Evolutionary conservation across 2,329 filamentous ascomycete species (phyloP).

Genomic region (Aspergillus aculeatus): DNA sequence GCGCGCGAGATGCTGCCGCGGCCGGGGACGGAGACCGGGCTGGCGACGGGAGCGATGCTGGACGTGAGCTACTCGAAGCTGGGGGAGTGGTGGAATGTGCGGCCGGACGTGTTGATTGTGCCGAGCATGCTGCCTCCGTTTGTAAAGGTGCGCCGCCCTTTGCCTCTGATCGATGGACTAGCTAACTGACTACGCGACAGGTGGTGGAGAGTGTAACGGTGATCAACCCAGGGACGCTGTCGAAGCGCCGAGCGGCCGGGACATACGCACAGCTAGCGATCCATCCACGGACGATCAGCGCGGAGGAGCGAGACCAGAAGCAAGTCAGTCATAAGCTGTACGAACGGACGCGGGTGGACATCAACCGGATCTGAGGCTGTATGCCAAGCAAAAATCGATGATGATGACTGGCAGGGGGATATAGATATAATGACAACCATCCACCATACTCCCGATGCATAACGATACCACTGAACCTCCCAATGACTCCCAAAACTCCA

Average conservation of each 20-base stretch:
- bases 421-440: too few relatives aligned
- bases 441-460: too few relatives aligned
- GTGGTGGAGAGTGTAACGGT: slow-evolving; percentile 86
- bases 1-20: slow-evolving; percentile 66
- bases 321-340: slow-evolving; percentile 74
- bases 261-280: slow-evolving; percentile 81
- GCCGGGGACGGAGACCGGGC: slow-evolving; percentile 58
- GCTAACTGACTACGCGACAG: slow-evolving; percentile 45
- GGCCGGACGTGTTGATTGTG: slow-evolving; percentile 79
- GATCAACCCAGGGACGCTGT: slow-evolving; percentile 85
- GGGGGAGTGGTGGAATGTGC: slow-evolving; percentile 83
- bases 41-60: slow-evolving; percentile 71
- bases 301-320: slow-evolving; percentile 57
- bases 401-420: too few relatives aligned
- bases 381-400: too few relatives aligned
- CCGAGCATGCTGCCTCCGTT: slow-evolving; percentile 83
- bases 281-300: slow-evolving; percentile 60
- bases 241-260: slow-evolving; percentile 78
- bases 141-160: slow-evolving; percentile 64
- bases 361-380: slow-evolving; percentile 65
- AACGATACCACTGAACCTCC: too few relatives aligned
- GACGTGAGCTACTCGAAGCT: slow-evolving; percentile 84
- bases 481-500: too few relatives aligned
- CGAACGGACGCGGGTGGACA: slow-evolving; percentile 80
- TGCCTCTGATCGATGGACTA: neutral